Evolutionary conservation across 2,329 filamentous ascomycete species (phyloP).

Genomic region (Emericellopsis cladophorae): DNA sequence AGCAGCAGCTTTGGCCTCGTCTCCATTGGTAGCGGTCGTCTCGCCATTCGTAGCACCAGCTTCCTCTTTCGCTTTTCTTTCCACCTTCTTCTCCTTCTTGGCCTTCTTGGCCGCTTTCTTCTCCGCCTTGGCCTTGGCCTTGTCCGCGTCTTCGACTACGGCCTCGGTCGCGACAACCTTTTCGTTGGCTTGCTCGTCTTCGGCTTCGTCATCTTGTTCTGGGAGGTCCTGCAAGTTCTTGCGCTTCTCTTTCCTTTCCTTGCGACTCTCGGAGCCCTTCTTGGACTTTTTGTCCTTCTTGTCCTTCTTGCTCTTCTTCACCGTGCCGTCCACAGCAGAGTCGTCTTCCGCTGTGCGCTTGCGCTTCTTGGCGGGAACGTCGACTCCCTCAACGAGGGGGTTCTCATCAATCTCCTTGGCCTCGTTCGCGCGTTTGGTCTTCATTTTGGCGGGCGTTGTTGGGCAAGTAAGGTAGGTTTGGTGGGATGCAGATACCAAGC

Average conservation of each 20-base stretch:
- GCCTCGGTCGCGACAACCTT: slow-evolving; percentile 9
- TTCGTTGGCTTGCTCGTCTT: slow-evolving; percentile 8
- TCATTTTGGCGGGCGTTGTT: slow-evolving; percentile 8
- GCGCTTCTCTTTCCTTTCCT: slow-evolving; percentile 27
- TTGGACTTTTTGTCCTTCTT: slow-evolving; percentile 12
- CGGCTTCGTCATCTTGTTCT: slow-evolving; percentile 15
- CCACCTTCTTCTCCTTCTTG: slow-evolving; percentile 12
- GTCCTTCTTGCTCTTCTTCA: slow-evolving; percentile 11
- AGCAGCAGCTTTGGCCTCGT: slow-evolving; percentile 7
- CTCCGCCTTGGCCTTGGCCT: slow-evolving; percentile 9
- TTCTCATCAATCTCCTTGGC: slow-evolving; percentile 15
- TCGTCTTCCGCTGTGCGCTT: slow-evolving; percentile 6
- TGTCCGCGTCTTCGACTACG: neutral
- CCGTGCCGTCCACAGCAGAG: slow-evolving; percentile 16
- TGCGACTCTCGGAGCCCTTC: slow-evolving; percentile 18
- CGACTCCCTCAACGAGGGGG: slow-evolving; percentile 10
- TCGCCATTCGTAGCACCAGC: slow-evolving; percentile 10
- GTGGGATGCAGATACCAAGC: neutral
- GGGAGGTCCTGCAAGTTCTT: slow-evolving; percentile 23
- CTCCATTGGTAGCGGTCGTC: slow-evolving; percentile 11
- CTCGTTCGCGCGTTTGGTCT: slow-evolving; percentile 26
- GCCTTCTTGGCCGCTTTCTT: slow-evolving; percentile 15
- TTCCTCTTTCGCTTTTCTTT: slow-evolving; percentile 11
- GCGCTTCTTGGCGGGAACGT: slow-evolving; percentile 9
- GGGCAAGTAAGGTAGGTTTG: neutral